Conservation (phyloP, 345 rosid genomes). For the Ceriops tagal region DNA sequence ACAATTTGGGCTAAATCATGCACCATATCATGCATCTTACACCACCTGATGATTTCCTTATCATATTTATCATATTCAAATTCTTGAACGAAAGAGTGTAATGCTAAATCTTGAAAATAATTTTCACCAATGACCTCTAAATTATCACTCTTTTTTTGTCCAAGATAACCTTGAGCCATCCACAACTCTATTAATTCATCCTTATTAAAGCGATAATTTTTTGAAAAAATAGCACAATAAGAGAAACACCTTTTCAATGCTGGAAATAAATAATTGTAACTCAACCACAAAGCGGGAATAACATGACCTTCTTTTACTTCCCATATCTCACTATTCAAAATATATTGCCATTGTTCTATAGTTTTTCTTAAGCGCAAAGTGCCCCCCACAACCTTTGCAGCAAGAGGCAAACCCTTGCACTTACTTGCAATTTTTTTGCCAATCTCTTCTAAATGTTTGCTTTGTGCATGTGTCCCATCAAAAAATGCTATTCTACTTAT, state of each 20-base stretch:
- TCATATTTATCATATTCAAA: too few species aligned
- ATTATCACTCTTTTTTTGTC: too few species aligned
- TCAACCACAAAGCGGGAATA: too few species aligned
- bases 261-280: not conserved
- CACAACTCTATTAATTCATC: not conserved
- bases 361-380: not conserved
- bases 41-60: too few species aligned
- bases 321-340: not conserved
- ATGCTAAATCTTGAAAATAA: too few species aligned
- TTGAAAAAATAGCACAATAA: too few species aligned
- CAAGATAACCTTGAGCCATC: not conserved
- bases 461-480: not conserved
- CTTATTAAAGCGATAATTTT: too few species aligned
- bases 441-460: not conserved
- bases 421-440: not conserved
- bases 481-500: not conserved
- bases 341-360: not conserved
- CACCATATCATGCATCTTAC: not conserved
- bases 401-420: not conserved
- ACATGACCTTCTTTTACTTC: too few species aligned
- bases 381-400: not conserved
- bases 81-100: not conserved
- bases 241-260: not conserved
- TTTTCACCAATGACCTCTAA: too few species aligned
- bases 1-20: not conserved